Percentiles rank a stretch among this genome's conserved stretches.
Evolutionary conservation across 345 rosid species (phyloP).

Genomic region (Brassica napus): DNA sequence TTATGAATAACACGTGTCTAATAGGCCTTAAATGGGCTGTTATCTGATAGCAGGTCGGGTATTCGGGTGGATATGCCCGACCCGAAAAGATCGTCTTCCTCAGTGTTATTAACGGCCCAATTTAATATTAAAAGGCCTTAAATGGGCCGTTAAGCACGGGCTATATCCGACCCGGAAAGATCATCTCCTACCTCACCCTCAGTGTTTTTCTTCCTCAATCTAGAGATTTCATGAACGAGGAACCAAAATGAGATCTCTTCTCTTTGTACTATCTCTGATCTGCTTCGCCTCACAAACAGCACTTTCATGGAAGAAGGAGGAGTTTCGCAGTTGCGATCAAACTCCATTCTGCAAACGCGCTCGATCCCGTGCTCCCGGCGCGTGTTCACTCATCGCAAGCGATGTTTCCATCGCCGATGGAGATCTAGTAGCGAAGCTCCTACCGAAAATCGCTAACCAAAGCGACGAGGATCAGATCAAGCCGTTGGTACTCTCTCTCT

Average conservation of each 20-base stretch:
- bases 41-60: not conserved
- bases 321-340: slow-evolving; percentile 88
- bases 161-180: slow-evolving; percentile 21
- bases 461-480: slow-evolving; percentile 48
- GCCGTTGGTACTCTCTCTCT: slow-evolving; percentile 68
- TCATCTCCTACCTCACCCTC: not conserved
- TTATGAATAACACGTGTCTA: not conserved
- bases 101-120: not conserved
- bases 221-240: slow-evolving; percentile 29
- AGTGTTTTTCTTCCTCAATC: slow-evolving; percentile 10
- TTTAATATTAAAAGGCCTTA: not conserved
- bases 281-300: slow-evolving; percentile 46
- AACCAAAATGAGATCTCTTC: slow-evolving; percentile 42
- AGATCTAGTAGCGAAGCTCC: slow-evolving; percentile 73
- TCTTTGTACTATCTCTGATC: slow-evolving; percentile 44
- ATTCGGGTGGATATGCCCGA: slow-evolving; percentile 12
- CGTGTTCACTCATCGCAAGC: slow-evolving; percentile 51
- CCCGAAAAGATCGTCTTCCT: slow-evolving; percentile 13
- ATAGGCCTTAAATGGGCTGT: not conserved
- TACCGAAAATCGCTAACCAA: slow-evolving; percentile 35
- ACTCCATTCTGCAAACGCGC: slow-evolving; percentile 98
- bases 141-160: not conserved
- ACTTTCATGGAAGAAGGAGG: slow-evolving; percentile 82
- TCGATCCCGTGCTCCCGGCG: slow-evolving; percentile 71
- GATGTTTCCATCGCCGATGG: slow-evolving; percentile 71